Evolutionary conservation across 2,329 filamentous ascomycete species (phyloP).

Genomic region (Xylariales sp.): DNA sequence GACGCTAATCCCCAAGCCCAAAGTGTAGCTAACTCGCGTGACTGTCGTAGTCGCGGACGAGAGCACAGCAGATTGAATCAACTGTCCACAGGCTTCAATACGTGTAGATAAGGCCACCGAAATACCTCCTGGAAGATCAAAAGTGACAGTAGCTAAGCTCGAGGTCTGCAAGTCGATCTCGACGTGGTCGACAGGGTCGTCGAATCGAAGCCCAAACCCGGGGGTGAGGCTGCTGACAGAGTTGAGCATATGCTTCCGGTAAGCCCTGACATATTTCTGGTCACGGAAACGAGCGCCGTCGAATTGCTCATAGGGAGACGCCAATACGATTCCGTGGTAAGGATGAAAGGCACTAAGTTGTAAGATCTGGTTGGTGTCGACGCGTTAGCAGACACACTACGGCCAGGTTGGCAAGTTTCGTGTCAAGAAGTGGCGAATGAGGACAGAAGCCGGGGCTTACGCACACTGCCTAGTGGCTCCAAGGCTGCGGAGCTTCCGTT

Average conservation of each 20-base stretch:
- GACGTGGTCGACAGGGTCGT: conserved; percentile 1
- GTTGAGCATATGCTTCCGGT: conserved; percentile 11
- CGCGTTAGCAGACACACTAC: background rate
- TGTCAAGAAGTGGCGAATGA: background rate
- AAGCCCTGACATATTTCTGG: conserved; percentile 10
- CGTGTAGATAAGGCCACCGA: conserved; percentile 6
- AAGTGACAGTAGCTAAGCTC: conserved; percentile 6
- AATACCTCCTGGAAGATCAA: background rate
- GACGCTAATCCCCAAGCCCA: conserved; percentile 10
- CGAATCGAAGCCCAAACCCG: conserved; percentile 4
- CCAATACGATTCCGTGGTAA: conserved; percentile 13
- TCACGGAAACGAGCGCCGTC: conserved; percentile 9
- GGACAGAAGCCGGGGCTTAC: background rate
- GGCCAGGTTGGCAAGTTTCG: background rate
- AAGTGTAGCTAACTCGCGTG: conserved; percentile 1
- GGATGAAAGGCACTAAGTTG: conserved; percentile 9
- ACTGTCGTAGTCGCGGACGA: conserved; percentile 2
- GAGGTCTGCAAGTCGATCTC: conserved; percentile 3
- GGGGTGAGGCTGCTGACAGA: conserved; percentile 3
- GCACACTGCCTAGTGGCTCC: background rate
- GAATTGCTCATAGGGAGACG: conserved; percentile 14
- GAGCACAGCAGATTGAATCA: conserved; percentile 10
- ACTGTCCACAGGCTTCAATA: conserved; percentile 6
- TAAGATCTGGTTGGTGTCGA: conserved; percentile 10
- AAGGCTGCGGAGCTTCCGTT: background rate